These are phyloP conservation scores for Scytalidium lignicola DNA, from an alignment of 2,329 filamentous ascomycete species.

Conservation along the genomic window DNA sequence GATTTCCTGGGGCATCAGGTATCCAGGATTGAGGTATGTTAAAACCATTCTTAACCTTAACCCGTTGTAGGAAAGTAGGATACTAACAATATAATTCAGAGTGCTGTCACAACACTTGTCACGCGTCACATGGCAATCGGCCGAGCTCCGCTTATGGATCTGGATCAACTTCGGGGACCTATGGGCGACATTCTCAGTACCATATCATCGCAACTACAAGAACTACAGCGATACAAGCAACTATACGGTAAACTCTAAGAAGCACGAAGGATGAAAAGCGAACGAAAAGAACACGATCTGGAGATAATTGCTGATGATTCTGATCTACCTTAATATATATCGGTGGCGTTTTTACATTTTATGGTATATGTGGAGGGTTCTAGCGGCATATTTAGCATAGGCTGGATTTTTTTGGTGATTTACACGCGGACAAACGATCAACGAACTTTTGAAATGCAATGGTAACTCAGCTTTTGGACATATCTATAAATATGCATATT, in stretches of 20 bases:
- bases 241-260: conserved; percentile 35
- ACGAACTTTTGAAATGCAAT: no score
- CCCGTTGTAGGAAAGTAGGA: conserved; percentile 5
- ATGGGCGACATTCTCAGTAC: conserved; percentile 67
- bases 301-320: no score
- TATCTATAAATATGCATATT: no score
- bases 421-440: no score
- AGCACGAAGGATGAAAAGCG: no score
- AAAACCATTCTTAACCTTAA: conserved; percentile 10
- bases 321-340: no score
- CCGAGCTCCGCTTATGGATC: conserved; percentile 52
- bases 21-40: conserved; percentile 80
- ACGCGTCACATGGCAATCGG: conserved; percentile 76
- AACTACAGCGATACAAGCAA: conserved; percentile 58
- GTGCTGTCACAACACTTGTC: conserved; percentile 72
- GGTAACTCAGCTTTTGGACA: no score
- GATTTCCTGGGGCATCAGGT: conserved; percentile 95
- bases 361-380: no score
- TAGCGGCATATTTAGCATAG: no score
- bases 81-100: conserved; percentile 41
- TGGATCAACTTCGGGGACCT: conserved; percentile 70
- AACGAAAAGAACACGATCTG: no score
- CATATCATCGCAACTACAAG: conserved; percentile 55
- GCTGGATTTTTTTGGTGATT: no score
- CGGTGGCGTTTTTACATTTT: no score